Base-by-base conservation (phyloP, 2,329 filamentous ascomycete genomes). In the Iodosphaeria phyllophila region DNA sequence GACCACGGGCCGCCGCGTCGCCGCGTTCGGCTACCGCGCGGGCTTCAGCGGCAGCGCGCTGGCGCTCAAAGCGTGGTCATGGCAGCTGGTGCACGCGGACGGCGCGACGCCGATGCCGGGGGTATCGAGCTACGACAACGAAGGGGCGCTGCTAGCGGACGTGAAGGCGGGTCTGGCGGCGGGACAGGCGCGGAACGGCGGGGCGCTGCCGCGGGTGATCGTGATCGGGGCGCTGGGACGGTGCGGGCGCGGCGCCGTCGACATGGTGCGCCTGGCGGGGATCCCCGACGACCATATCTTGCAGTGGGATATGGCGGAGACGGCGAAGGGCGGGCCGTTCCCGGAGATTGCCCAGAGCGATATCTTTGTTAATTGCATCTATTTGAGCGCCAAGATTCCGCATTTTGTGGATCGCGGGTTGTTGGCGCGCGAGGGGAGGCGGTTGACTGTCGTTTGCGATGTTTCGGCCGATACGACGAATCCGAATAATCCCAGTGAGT, bases 331-430 rank as follows among this genome's bases (percentile, higher is more conserved):
- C 28, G 80, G 80, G 1, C 80, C 80, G 7, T 89, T 84, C 51
- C 51, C 59, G 33, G 79, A 89, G 54, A 83, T 91, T 40, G 58
- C 72, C 23, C 65, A 80, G 50, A 64, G 58, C 31, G 72, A 79
- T 40, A 74, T 82, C 43, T 80, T 83, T 45, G 61, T 89, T 48
- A 91, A 89, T 58, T 83, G 76, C 64, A 86, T 92, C 47, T 92
- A 92, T 54, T 70, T 93, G 20, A 69, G 61, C 32, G 58, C 69
- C 37, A 67, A 74, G 46, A 84, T 89, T 36, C 76, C 79, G 14
- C 75, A 76, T 17, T 93, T 93, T 46, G 64, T 92, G 43, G 72
- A 78, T 50, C 44, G 60, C 31, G 64, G 78, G 36, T 71, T 65
- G 26, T 66, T 92, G 28, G 60, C 71, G 34, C 54, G 60, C 20